Conservation (phyloP, 2,329 filamentous ascomycete species). For the Boeremia exigua region DNA sequence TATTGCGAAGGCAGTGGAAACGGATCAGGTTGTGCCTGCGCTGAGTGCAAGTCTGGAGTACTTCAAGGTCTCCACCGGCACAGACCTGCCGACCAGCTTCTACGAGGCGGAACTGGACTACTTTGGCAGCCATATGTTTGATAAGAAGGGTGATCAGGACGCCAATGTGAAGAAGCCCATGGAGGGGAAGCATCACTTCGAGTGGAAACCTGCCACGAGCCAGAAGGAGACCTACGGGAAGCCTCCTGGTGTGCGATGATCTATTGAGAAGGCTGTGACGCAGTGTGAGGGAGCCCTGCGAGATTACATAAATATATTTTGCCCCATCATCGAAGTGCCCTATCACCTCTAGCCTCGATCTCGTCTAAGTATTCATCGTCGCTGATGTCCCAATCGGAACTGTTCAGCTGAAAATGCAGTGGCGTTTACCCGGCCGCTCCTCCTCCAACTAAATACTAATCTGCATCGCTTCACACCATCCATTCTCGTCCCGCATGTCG, state of each 20-base stretch:
- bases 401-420: no score
- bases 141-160: slow-evolving; percentile 61
- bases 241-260: not conserved
- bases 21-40: slow-evolving; percentile 66
- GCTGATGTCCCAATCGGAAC: no score
- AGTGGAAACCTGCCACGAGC: slow-evolving; percentile 60
- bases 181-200: slow-evolving; percentile 67
- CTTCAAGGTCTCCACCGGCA: slow-evolving; percentile 67
- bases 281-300: no score
- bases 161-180: slow-evolving; percentile 54
- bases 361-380: no score
- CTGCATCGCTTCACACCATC: no score
- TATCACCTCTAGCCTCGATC: no score
- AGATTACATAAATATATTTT: no score
- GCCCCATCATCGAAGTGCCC: no score
- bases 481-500: no score
- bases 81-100: slow-evolving; percentile 69
- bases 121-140: slow-evolving; percentile 72
- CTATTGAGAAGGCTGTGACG: not conserved
- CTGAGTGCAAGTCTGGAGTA: slow-evolving; percentile 70
- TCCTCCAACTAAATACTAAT: no score
- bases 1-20: slow-evolving; percentile 60
- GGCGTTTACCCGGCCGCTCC: no score
- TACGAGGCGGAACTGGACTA: slow-evolving; percentile 75
- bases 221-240: slow-evolving; percentile 30